A percentile compares a stretch with the other conserved stretches of the same genome.
Conservation (phyloP, 495 filamentous ascomycete species). For the Xylaria telfairii region DNA sequence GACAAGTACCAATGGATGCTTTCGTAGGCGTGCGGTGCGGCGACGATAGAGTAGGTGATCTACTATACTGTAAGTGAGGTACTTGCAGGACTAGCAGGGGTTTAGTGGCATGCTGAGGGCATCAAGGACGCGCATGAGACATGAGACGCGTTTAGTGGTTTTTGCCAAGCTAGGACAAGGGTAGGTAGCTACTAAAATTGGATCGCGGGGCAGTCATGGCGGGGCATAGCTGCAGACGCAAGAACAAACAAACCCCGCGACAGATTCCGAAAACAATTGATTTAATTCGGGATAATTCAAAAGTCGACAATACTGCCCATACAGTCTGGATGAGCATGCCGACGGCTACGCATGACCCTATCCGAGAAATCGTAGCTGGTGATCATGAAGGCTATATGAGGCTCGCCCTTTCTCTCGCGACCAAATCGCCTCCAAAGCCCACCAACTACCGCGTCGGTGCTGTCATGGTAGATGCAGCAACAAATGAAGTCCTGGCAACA, state of each 20-base stretch:
- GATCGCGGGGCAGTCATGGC: slow-evolving; percentile 6
- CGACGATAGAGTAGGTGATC: background rate
- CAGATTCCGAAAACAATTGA: background rate
- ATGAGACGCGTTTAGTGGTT: slow-evolving; percentile 29
- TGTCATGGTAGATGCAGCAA: slow-evolving; percentile 66
- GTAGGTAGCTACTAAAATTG: background rate
- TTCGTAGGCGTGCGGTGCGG: background rate
- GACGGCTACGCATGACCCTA: background rate
- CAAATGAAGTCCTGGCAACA: slow-evolving; percentile 73
- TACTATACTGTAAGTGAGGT: background rate
- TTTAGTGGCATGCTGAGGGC: background rate
- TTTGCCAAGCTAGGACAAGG: background rate
- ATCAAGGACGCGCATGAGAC: slow-evolving; percentile 7
- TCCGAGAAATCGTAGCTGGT: slow-evolving; percentile 37
- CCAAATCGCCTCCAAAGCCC: slow-evolving; percentile 78
- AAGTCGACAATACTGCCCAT: background rate
- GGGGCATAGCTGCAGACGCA: background rate
- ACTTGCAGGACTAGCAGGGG: too few species aligned
- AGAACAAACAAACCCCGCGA: background rate
- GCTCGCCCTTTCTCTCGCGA: slow-evolving; percentile 74
- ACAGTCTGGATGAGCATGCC: slow-evolving; percentile 22
- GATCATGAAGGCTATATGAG: slow-evolving; percentile 72
- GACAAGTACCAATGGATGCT: background rate
- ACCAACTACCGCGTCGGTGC: slow-evolving; percentile 96
- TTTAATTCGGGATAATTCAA: background rate